phyloP scores from a whole-genome alignment of 2,329 filamentous ascomycete genomes.

The Pseudogymnoascus sp. region DNA sequence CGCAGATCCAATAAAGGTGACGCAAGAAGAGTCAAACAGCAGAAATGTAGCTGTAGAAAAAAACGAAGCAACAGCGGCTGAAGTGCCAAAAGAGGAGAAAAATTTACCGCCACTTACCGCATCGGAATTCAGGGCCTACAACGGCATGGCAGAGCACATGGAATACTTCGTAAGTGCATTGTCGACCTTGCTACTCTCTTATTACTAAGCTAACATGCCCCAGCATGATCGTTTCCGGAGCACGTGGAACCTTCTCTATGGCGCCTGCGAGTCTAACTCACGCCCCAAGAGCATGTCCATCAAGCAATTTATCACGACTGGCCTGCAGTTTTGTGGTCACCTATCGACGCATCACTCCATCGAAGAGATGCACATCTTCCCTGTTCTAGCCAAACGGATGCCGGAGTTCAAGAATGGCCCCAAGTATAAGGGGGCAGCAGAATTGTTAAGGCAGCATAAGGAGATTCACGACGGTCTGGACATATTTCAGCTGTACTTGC shows the following conservation, averaged over 20 bases:
- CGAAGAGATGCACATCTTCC: slow-evolving; percentile 77
- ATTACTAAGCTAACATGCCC: neutral
- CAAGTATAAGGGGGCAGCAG: slow-evolving; percentile 55
- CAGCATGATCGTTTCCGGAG: slow-evolving; percentile 71
- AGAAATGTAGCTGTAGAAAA: neutral
- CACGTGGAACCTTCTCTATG: slow-evolving; percentile 64
- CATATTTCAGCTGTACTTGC: slow-evolving; percentile 56
- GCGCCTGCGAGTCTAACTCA: slow-evolving; percentile 50
- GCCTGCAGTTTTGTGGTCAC: slow-evolving; percentile 60
- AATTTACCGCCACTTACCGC: slow-evolving; percentile 45
- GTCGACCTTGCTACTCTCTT: neutral
- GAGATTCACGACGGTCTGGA: slow-evolving; percentile 73
- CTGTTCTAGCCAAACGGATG: slow-evolving; percentile 68
- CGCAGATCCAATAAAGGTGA: neutral
- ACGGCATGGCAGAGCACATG: slow-evolving; percentile 56
- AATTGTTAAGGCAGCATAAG: slow-evolving; percentile 66
- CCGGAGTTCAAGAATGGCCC: slow-evolving; percentile 58
- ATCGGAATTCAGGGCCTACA: slow-evolving; percentile 52
- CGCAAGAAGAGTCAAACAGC: neutral
- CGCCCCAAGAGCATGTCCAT: slow-evolving; percentile 58
- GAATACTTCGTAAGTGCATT: slow-evolving; percentile 45
- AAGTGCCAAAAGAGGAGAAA: neutral
- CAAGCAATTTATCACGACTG: slow-evolving; percentile 58
- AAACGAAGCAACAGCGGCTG: neutral
- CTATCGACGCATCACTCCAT: slow-evolving; percentile 74